Evolutionary conservation across 352 stramenopile species (phyloP), one percentile per base, ranked within the genome.

Genomic region (Pythium phragmiticola): DNA sequence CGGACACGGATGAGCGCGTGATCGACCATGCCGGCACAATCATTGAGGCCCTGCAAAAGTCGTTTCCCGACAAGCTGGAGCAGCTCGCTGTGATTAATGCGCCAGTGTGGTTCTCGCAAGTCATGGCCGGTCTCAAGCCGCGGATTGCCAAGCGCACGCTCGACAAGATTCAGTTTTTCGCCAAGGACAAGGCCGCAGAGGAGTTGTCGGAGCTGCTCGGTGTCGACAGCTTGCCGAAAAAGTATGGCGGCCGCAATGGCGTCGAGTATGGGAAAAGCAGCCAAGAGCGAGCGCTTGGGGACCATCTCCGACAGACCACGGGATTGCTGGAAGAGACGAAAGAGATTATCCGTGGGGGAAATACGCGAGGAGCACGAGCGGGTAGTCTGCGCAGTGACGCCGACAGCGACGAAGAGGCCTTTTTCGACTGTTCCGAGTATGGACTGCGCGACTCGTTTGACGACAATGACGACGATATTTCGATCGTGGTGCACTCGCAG

Each of bases 101-200:
- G 0, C 84, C 84, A 0, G 80, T 90, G 34, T 93, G 84, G 84
- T 93, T 93, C 59, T 91, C 84, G 11, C 82, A 93, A 57, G 82
- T 91, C 12, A 89, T 91, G 82, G 70, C 77, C 2, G 70, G 57
- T 19, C 65, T 93, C 47, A 76, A 77, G 28, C 75, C 77, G 2
- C 73, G 74, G 21, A 60, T 93, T 3, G 63, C 79, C 0, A 90
- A 87, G 68, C 77, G 73, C 28, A 91, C 82, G 6, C 64, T 76
- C 0, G 82, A 93, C 42, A 91, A 90, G 49, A 75, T 93, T 43
- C 68, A 68, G 26, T 90, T 93, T 53, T 69, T 86, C 51, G 65
- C 66, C 0, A 79, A 74, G 30, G 67, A 82, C 8, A 68, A 76
- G 7, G 69, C 71, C 0, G 76, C 68, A 16, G 56, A 79, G 17